These are phyloP conservation scores for Hymenoscyphus scutula DNA, from an alignment of 2,329 filamentous ascomycete species.

Conservation along the genomic window DNA sequence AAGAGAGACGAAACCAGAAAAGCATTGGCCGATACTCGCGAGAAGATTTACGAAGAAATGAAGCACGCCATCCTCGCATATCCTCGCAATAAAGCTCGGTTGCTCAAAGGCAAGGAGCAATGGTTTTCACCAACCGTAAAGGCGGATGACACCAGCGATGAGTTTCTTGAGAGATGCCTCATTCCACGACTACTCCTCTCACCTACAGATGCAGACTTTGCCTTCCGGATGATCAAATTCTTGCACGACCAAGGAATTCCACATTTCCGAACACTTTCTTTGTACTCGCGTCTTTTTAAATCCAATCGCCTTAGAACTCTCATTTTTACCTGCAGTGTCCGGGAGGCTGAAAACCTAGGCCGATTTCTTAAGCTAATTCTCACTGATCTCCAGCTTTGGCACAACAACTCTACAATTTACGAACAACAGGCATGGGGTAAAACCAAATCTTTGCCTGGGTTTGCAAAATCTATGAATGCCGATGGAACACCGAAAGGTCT, in stretches of 20 bases:
- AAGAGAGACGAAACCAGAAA: conserved; percentile 71
- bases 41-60: conserved; percentile 70
- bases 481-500: conserved; percentile 69
- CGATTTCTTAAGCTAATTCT: conserved; percentile 83
- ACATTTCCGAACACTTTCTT: conserved; percentile 79
- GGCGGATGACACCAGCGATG: conserved; percentile 66
- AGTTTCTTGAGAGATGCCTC: conserved; percentile 85
- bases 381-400: conserved; percentile 79
- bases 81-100: conserved; percentile 62
- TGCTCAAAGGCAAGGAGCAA: conserved; percentile 71
- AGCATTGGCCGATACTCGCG: conserved; percentile 64
- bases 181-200: conserved; percentile 84
- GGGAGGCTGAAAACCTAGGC: conserved; percentile 90
- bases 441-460: conserved; percentile 69
- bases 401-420: conserved; percentile 71
- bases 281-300: conserved; percentile 82
- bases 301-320: conserved; percentile 76
- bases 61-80: conserved; percentile 67
- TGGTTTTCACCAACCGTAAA: conserved; percentile 73
- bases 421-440: conserved; percentile 76
- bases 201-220: conserved; percentile 83
- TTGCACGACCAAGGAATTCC: conserved; percentile 81
- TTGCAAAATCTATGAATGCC: conserved; percentile 69
- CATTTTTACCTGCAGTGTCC: conserved; percentile 85
- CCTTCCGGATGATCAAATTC: conserved; percentile 80